These are phyloP conservation scores for Clonostachys byssicola DNA, from an alignment of 2,329 filamentous ascomycete genomes.

Conservation along the genomic window DNA sequence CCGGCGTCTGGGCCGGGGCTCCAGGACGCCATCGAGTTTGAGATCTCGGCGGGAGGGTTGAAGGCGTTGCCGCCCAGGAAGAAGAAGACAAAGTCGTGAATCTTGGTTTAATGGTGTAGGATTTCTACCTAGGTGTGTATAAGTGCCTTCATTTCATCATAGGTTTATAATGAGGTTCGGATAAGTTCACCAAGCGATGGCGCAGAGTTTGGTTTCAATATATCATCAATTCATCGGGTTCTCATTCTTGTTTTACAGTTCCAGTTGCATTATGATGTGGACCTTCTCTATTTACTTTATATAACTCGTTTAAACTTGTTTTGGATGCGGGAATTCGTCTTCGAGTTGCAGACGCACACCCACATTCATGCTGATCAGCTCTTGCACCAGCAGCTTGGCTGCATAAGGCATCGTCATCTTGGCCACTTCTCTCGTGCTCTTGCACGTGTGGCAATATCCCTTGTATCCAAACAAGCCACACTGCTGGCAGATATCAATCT, in stretches of 20 bases:
- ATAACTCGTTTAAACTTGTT: not conserved
- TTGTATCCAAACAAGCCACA: constrained; percentile 96
- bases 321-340: constrained; percentile 81
- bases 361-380: constrained; percentile 98
- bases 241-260: too few relatives aligned
- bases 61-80: constrained; percentile 18
- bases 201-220: too few relatives aligned
- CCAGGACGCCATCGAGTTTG: constrained; percentile 61
- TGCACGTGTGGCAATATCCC: constrained; percentile 91
- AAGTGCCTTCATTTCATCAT: too few relatives aligned
- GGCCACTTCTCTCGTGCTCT: constrained; percentile 77
- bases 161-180: too few relatives aligned
- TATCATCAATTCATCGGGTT: too few relatives aligned
- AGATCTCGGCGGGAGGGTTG: constrained; percentile 66
- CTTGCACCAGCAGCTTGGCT: constrained; percentile 92
- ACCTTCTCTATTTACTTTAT: too few relatives aligned
- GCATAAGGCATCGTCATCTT: constrained; percentile 98
- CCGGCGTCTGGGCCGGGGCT: constrained; percentile 43
- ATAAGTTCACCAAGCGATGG: too few relatives aligned
- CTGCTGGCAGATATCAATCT: constrained; percentile 88
- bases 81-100: constrained; percentile 1
- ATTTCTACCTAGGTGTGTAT: too few relatives aligned
- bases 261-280: too few relatives aligned
- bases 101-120: not conserved
- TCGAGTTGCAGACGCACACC: constrained; percentile 84